phyloP scores from a whole-genome alignment of 1,139 yeast species.

The Taiozyma onychis region DNA sequence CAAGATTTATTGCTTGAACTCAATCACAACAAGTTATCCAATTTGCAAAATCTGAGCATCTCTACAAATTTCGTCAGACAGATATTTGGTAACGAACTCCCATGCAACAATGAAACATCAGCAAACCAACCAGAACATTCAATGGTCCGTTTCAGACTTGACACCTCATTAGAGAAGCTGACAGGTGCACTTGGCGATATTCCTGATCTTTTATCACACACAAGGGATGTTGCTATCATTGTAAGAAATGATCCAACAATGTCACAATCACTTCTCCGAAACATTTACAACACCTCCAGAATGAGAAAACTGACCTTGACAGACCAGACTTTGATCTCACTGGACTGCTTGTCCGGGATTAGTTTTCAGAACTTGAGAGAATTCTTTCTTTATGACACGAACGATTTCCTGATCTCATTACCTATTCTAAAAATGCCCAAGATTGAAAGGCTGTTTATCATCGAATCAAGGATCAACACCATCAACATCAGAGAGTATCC shows the following conservation, averaged over 20 bases:
- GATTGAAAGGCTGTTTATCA: background rate
- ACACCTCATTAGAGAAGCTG: background rate
- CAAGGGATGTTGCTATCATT: background rate
- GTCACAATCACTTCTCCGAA: background rate
- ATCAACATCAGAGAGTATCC: background rate
- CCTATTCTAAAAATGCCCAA: background rate
- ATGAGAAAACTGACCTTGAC: background rate
- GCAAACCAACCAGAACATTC: too few species aligned
- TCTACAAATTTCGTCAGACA: background rate
- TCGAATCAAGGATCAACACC: background rate
- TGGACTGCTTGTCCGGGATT: background rate
- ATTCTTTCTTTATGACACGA: background rate
- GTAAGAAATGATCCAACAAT: background rate
- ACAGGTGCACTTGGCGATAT: background rate
- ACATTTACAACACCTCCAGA: background rate
- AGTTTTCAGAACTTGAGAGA: background rate
- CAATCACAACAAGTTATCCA: background rate
- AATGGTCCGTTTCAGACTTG: background rate
- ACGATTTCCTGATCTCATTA: background rate
- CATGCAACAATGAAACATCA: too few species aligned
- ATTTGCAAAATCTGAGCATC: background rate
- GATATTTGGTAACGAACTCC: background rate
- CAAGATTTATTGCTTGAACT: background rate
- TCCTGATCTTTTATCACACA: background rate
- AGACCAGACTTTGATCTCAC: background rate